Evolutionary conservation across 192 early-diverging fungal species (phyloP).

Genomic region (Coemansia pectinata): DNA sequence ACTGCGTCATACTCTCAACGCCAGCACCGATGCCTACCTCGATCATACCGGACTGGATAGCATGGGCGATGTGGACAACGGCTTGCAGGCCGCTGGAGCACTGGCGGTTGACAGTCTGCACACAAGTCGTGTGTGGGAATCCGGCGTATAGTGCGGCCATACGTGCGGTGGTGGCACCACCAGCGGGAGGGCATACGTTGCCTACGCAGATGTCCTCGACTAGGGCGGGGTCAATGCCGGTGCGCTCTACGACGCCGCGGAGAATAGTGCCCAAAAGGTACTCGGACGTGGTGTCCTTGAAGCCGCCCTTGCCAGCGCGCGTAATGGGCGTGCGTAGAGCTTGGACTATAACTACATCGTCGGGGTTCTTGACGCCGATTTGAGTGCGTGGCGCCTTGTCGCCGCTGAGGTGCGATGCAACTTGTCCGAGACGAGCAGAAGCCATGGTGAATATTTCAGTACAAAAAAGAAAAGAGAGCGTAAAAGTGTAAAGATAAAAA

Average conservation of each 20-base stretch:
- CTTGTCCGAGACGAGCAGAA: conserved; percentile 43
- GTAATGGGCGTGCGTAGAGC: conserved; percentile 88
- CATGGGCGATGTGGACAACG: conserved; percentile 80
- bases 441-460: conserved; percentile 21
- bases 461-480: not conserved
- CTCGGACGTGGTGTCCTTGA: conserved; percentile 88
- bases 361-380: conserved; percentile 73
- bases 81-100: conserved; percentile 94
- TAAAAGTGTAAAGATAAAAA: not conserved
- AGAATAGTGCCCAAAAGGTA: conserved; percentile 77
- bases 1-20: conserved; percentile 91
- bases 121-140: conserved; percentile 79
- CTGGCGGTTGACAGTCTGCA: conserved; percentile 89
- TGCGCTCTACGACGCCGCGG: conserved; percentile 71
- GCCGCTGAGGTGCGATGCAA: conserved; percentile 53
- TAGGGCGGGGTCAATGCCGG: conserved; percentile 79
- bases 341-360: conserved; percentile 92
- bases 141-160: conserved; percentile 92
- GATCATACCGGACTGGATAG: conserved; percentile 86
- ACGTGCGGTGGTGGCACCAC: conserved; percentile 85
- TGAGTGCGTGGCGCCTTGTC: conserved; percentile 54
- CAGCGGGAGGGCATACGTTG: conserved; percentile 85
- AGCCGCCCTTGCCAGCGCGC: conserved; percentile 86
- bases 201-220: conserved; percentile 97
- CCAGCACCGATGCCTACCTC: conserved; percentile 93